These are phyloP conservation scores for Kodamaea arcana DNA, from an alignment of 1,139 yeast species.

Conservation along the genomic window DNA sequence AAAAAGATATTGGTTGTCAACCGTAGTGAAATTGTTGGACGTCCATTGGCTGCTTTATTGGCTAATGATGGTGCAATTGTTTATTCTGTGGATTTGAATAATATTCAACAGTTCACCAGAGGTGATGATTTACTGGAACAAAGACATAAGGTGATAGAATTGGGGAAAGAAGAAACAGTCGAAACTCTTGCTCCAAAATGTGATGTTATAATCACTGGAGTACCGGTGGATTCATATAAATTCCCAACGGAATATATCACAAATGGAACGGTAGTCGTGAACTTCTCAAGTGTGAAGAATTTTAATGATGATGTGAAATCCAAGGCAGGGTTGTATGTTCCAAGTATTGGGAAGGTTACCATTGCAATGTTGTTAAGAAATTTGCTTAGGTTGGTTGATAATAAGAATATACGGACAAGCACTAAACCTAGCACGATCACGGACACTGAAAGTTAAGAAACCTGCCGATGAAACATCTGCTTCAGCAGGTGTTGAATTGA, in stretches of 20 bases:
- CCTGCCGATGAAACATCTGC: too few relatives aligned
- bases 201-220: slow-evolving; percentile 94
- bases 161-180: slow-evolving; percentile 46
- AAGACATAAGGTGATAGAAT: slow-evolving; percentile 79
- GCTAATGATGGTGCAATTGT: slow-evolving; percentile 98
- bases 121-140: slow-evolving; percentile 84
- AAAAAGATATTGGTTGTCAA: slow-evolving; percentile 87
- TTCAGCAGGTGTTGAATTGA: too few relatives aligned
- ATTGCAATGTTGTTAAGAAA: slow-evolving; percentile 90
- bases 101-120: slow-evolving; percentile 86
- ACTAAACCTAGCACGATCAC: too few relatives aligned
- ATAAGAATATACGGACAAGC: slow-evolving; percentile 35
- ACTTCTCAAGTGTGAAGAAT: slow-evolving; percentile 86
- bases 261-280: slow-evolving; percentile 87
- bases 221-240: slow-evolving; percentile 77
- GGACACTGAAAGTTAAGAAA: too few relatives aligned
- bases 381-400: slow-evolving; percentile 72
- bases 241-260: slow-evolving; percentile 77
- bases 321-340: slow-evolving; percentile 87
- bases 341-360: slow-evolving; percentile 94
- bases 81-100: slow-evolving; percentile 83
- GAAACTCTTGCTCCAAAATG: slow-evolving; percentile 68
- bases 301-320: slow-evolving; percentile 75
- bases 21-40: slow-evolving; percentile 93
- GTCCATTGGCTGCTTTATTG: slow-evolving; percentile 91